Base-by-base conservation (phyloP, 257 asterid genomes). In the Coffea canephora region DNA sequence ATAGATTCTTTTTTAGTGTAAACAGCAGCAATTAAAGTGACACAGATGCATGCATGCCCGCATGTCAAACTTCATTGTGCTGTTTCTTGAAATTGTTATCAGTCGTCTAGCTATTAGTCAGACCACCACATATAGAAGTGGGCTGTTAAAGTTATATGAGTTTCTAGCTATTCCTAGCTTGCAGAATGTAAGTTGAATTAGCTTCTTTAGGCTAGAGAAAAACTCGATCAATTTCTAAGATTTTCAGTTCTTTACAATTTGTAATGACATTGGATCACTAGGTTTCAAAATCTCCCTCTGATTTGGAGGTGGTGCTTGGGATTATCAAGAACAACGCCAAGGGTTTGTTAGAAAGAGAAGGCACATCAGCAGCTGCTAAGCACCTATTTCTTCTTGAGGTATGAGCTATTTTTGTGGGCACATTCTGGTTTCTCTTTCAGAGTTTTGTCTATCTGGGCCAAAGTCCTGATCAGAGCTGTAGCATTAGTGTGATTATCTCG, bases 321-420 rank as follows among this genome's bases (percentile, higher is more conserved):
- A 91, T 92, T 81, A 94, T 95, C 81, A 92, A 93, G 89, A 95
- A 85, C 87, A 85, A 67, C 84, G 91, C 92, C 82, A 90, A 88
- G 87, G 97, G 94, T 57, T 75, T 90, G 83, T 75, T 95, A 82
- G 98, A 87, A 21, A 89, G 90, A 85, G 97, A 95, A 77, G 84
- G 84, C 66, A 82, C 82, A 81, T 89, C 88, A 36, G 90, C 91
- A 36, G 94, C 97, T 82, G 87, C 83, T 80, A 90, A 88, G 82
- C 99, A 95, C 78, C 93, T 95, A 67, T 86, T 84, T 84, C 98
- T 92, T 85, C 97, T 95, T 84, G 98, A 95, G 90, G 99, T 95
- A 91, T 77, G 85, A 69, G 18, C 31, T 54, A 73, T 49, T 16
- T 55, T 18, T 71, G 16, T 75, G 52, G 77, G 61, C 39, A 54